Evolutionary conservation across 2,329 filamentous ascomycete genomes (phyloP).

Genomic region (Chrysosporium keratinophilum): DNA sequence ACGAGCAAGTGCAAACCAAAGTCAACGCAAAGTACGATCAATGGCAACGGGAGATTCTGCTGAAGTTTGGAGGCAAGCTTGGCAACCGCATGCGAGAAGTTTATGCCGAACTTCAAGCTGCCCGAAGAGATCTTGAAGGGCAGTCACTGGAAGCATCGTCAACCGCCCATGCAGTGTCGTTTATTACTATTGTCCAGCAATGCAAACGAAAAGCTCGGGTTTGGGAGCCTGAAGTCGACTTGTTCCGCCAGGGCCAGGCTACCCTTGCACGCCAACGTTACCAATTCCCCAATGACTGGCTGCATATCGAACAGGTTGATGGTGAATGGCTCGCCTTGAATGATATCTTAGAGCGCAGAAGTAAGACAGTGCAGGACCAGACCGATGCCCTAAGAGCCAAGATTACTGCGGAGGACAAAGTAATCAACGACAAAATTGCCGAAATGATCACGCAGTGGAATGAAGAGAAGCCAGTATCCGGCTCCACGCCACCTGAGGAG

Average conservation of each 20-base stretch:
- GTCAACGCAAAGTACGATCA: slow-evolving; percentile 99
- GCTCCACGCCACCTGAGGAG: slow-evolving; percentile 79
- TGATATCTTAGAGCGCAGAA: slow-evolving; percentile 82
- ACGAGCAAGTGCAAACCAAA: slow-evolving; percentile 96
- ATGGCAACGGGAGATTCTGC: slow-evolving; percentile 95
- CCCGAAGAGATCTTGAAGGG: slow-evolving; percentile 77
- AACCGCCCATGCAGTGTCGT: slow-evolving; percentile 92
- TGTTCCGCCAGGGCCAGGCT: slow-evolving; percentile 90
- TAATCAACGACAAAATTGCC: slow-evolving; percentile 76
- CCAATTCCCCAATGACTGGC: slow-evolving; percentile 87
- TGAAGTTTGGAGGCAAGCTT: slow-evolving; percentile 83
- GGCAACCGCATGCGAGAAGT: slow-evolving; percentile 86
- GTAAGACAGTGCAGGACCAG: slow-evolving; percentile 92
- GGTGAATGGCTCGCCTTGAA: slow-evolving; percentile 91
- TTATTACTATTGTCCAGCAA: slow-evolving; percentile 95
- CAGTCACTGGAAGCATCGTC: slow-evolving; percentile 90
- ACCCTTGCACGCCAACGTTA: slow-evolving; percentile 85
- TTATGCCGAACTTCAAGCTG: slow-evolving; percentile 81
- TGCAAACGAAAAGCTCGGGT: slow-evolving; percentile 87
- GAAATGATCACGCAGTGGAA: slow-evolving; percentile 85
- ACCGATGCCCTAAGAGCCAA: slow-evolving; percentile 90
- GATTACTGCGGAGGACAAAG: slow-evolving; percentile 84
- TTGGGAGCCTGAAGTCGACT: slow-evolving; percentile 92
- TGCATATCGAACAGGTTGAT: slow-evolving; percentile 91
- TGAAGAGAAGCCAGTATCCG: slow-evolving; percentile 92